Evolutionary conservation across 2,329 filamentous ascomycete species (phyloP).

Genomic region (Diaporthe humulicola): DNA sequence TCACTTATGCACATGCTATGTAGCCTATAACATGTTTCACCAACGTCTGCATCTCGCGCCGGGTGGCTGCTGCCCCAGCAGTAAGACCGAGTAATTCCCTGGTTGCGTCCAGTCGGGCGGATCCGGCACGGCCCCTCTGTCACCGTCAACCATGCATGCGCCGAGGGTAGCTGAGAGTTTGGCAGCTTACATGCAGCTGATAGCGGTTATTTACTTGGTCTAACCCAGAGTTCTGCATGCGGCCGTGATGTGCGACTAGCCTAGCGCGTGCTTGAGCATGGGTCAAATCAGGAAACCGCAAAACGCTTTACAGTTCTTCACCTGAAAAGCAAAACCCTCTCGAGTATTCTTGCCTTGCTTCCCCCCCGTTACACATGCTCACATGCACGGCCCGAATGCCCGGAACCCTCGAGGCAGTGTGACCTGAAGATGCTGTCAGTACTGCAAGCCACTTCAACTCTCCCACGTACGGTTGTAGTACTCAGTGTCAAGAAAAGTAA

Average conservation of each 20-base stretch:
- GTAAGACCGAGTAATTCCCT: neutral
- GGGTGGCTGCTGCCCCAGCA: neutral
- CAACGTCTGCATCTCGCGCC: neutral
- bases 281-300: neutral
- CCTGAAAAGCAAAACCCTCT: neutral
- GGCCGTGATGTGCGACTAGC: neutral
- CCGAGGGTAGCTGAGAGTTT: neutral
- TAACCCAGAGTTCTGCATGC: neutral
- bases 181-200: neutral
- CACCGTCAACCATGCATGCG: neutral
- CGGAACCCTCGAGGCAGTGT: slow-evolving; percentile 3
- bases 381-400: slow-evolving; percentile 19
- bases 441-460: neutral
- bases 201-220: neutral
- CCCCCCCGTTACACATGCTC: neutral
- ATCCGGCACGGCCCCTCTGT: neutral
- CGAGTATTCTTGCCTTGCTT: neutral
- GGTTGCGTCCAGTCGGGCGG: neutral
- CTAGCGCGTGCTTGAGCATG: neutral
- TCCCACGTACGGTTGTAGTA: neutral
- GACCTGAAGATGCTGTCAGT: neutral
- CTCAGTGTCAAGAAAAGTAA: neutral
- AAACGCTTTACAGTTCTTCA: too few species aligned
- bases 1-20: slow-evolving; percentile 15
- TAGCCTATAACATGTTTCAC: neutral